phyloP scores from a whole-genome alignment of 148 eudicot genomes.

The Rhododendron williamsianum region DNA sequence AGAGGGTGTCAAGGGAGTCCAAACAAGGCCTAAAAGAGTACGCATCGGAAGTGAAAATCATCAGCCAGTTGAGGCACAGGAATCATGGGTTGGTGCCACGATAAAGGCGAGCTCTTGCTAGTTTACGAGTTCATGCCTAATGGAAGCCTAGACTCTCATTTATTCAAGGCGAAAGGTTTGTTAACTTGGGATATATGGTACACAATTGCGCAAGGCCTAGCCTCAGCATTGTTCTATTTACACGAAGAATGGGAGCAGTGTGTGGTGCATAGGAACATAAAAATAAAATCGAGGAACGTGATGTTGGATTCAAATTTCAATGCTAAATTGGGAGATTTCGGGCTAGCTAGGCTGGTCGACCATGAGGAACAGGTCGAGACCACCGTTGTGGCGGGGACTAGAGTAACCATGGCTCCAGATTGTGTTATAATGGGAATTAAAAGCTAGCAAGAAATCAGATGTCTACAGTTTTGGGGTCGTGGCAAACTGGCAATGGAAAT shows the following conservation, averaged over 20 bases:
- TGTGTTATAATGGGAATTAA: constrained; percentile 13
- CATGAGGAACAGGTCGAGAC: constrained; percentile 23
- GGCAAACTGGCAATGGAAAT: constrained; percentile 26
- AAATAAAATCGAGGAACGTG: constrained; percentile 31
- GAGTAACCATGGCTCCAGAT: constrained; percentile 34
- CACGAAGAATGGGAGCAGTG: constrained; percentile 33
- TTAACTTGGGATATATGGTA: constrained; percentile 20
- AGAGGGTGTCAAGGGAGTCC: constrained; percentile 18
- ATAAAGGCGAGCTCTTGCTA: constrained; percentile 24
- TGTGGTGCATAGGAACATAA: constrained; percentile 26
- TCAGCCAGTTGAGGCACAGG: constrained; percentile 17
- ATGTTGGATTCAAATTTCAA: constrained; percentile 27
- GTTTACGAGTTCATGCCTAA: constrained; percentile 21
- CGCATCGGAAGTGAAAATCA: constrained; percentile 27
- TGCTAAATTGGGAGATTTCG: constrained; percentile 33
- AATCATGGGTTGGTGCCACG: constrained; percentile 35
- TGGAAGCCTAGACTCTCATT: constrained; percentile 18
- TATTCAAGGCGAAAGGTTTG: constrained; percentile 5
- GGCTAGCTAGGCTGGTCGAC: constrained; percentile 31
- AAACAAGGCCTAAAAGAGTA: constrained; percentile 26
- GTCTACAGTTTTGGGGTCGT: constrained; percentile 26
- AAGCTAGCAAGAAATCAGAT: constrained; percentile 26
- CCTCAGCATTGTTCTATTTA: constrained; percentile 18
- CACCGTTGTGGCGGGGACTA: constrained; percentile 20
- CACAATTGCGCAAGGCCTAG: constrained; percentile 24